Percentiles rank a stretch among this genome's conserved stretches.
phyloP scores from a whole-genome alignment of 2,329 filamentous ascomycete species.

The Verticillium tricorpus region DNA sequence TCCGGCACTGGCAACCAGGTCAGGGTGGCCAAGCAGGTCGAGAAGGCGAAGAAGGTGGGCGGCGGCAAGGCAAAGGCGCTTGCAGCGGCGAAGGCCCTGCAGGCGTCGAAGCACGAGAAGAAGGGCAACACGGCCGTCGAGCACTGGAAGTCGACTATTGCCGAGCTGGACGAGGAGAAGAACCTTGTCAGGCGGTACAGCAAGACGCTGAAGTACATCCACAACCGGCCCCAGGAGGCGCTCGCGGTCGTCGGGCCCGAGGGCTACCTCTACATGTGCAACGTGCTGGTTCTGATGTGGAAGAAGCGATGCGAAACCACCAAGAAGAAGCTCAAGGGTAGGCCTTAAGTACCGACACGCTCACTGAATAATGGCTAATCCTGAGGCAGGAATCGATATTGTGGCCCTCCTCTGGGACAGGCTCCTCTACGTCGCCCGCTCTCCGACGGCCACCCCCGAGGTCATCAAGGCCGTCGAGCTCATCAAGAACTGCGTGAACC shows the following conservation, averaged over 20 bases:
- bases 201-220: slow-evolving; percentile 43
- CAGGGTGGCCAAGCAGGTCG: slow-evolving; percentile 10
- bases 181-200: slow-evolving; percentile 39
- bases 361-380: not conserved
- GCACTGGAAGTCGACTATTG: slow-evolving; percentile 39
- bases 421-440: not conserved
- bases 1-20: slow-evolving; percentile 10
- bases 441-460: not conserved
- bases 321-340: not conserved
- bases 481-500: not conserved
- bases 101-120: slow-evolving; percentile 25
- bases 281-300: slow-evolving; percentile 19
- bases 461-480: not conserved
- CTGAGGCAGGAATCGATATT: slow-evolving; percentile 2
- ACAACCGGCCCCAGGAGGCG: slow-evolving; percentile 30
- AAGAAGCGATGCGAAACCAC: not conserved
- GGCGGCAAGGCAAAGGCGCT: slow-evolving; percentile 32
- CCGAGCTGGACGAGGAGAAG: slow-evolving; percentile 40
- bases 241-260: slow-evolving; percentile 23
- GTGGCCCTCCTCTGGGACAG: slow-evolving; percentile 15
- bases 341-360: not conserved
- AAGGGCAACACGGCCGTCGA: slow-evolving; percentile 26
- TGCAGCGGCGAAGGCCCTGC: slow-evolving; percentile 26
- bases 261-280: slow-evolving; percentile 29
- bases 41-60: slow-evolving; percentile 17